phyloP scores from a whole-genome alignment of 805 yeast species.

The Wickerhamiella dianesei region DNA sequence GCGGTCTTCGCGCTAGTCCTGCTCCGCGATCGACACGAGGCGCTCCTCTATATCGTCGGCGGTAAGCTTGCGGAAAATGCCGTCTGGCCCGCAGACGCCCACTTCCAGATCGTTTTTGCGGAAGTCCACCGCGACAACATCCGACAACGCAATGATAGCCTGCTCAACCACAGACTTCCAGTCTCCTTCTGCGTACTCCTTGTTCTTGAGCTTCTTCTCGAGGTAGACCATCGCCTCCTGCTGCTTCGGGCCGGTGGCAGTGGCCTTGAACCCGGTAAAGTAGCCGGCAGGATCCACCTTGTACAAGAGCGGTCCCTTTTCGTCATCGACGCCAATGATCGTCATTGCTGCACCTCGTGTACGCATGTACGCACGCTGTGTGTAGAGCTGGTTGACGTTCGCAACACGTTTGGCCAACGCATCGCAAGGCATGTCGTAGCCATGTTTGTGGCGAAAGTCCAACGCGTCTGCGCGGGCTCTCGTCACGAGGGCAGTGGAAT shows the following conservation, averaged over 20 bases:
- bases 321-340: conserved; percentile 78
- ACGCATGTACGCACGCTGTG: conserved; percentile 97
- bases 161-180: conserved; percentile 84
- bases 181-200: conserved; percentile 56
- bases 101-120: conserved; percentile 87
- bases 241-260: conserved; percentile 93
- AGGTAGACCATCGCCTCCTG: conserved; percentile 84
- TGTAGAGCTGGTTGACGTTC: conserved; percentile 84
- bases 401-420: conserved; percentile 91
- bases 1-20: conserved; percentile 41
- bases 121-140: conserved; percentile 82
- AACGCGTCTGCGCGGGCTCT: conserved; percentile 94
- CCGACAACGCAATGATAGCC: conserved; percentile 74
- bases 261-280: conserved; percentile 78
- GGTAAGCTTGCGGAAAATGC: conserved; percentile 51
- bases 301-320: conserved; percentile 73
- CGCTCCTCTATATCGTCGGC: conserved; percentile 91
- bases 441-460: conserved; percentile 85
- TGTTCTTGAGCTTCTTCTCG: conserved; percentile 79
- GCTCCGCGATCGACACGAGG: conserved; percentile 87
- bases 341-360: conserved; percentile 92
- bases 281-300: conserved; percentile 98
- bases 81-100: conserved; percentile 66
- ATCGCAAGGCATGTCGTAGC: conserved; percentile 94
- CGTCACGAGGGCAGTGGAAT: conserved; percentile 77